Base-by-base conservation (phyloP, 148 eudicot genomes). In the Rhododendron henanense region DNA sequence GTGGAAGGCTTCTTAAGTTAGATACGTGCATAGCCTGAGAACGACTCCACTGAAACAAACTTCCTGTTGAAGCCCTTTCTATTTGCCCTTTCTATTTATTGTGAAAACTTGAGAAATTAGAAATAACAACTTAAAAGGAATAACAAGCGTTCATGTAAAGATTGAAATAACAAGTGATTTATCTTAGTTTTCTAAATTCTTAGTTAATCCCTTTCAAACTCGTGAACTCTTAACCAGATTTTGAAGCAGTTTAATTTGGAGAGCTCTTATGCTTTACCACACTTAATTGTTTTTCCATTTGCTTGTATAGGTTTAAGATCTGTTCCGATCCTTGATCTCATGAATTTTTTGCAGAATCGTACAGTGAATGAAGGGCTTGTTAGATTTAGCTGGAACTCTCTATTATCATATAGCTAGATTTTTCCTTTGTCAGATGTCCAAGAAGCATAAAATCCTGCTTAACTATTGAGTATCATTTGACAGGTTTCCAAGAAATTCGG, bases 401-500 rank as follows among this genome's bases (percentile, higher is more conserved):
- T 65, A n/a, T 65, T n/a, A 9, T 65, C 71, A n/a, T 65, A 2
- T 65, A 65, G 31, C 71, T n/a, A 9, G 28, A 23, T 25, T n/a
- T 65, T 65, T 8, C 31, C 71, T n/a, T 65, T 65, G 31, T n/a
- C 28, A 65, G 31, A n/a, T 65, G 67, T 65, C 71, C 71, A 23
- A 65, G 33, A 65, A 21, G 9, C 39, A 47, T 45, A 31, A 28
- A 25, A 2, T 67, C 57, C 57, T 69, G 15, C 25, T 83, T 31
- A 83, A 67, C 59, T 67, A 4, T 47, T 16, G 18, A 83, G 16
- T 86, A 85, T 81, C 61, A 85, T 63, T 85, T 87, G 35, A 81
- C 94, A 96, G 99, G 93, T 89, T 41, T 90, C 92, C n/a, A 90
- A 88, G 91, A 89, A 88, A 55, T 96, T 91, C 88, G 88, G 85